These are phyloP conservation scores for Candida maesae DNA, from an alignment of 805 yeast genomes.

Conservation along the genomic window DNA sequence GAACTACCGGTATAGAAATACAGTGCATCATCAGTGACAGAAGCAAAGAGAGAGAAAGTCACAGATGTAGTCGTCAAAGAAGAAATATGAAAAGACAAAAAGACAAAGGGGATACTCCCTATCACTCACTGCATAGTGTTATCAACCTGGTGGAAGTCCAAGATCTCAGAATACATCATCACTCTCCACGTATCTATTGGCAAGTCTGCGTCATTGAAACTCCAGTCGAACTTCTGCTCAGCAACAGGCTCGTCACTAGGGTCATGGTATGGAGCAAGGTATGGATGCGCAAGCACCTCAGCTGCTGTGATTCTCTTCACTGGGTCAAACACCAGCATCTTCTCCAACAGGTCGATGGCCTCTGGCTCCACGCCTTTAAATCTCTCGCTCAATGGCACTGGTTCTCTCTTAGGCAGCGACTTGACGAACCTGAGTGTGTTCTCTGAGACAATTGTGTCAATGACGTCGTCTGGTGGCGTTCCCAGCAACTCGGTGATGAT, in stretches of 20 bases:
- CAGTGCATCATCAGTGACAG: too few species aligned
- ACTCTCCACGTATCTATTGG: constrained; percentile 99
- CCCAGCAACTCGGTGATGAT: constrained; percentile 96
- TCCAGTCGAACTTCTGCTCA: constrained; percentile 92
- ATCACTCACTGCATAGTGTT: constrained; percentile 18
- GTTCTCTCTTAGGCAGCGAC: constrained; percentile 88
- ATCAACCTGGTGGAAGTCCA: constrained; percentile 86
- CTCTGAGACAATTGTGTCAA: constrained; percentile 92
- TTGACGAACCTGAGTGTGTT: constrained; percentile 92
- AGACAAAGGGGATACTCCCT: not conserved
- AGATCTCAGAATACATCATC: constrained; percentile 97
- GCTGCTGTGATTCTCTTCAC: constrained; percentile 91
- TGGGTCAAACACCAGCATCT: constrained; percentile 94
- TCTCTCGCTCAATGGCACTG: constrained; percentile 81
- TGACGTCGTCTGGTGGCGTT: constrained; percentile 94
- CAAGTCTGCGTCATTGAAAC: constrained; percentile 94
- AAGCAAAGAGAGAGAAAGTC: too few species aligned
- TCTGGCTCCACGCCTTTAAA: constrained; percentile 77
- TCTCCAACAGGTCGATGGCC: constrained; percentile 82
- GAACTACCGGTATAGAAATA: too few species aligned
- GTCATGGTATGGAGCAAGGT: constrained; percentile 93
- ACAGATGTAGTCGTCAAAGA: too few species aligned
- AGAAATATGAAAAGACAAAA: not conserved
- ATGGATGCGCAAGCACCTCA: constrained; percentile 85
- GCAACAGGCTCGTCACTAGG: constrained; percentile 97